A percentile compares a stretch with the other conserved stretches of the same genome.
These are phyloP conservation scores for Diaporthe capsici DNA, from an alignment of 2,329 filamentous ascomycete genomes.

Conservation along the genomic window DNA sequence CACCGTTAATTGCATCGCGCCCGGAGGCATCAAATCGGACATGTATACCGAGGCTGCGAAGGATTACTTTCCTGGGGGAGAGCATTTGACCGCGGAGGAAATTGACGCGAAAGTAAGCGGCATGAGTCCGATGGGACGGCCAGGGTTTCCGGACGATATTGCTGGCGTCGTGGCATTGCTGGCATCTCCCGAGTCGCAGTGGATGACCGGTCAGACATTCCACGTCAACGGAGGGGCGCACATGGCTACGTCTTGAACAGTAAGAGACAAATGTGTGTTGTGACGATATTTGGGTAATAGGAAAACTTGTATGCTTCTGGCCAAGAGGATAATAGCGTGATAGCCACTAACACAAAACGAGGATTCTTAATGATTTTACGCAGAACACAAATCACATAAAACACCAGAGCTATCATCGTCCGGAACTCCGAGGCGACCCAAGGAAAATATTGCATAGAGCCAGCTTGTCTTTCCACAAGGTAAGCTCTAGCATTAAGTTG, in stretches of 20 bases:
- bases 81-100: slow-evolving; percentile 32
- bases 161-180: slow-evolving; percentile 55
- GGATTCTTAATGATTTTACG: too few species aligned
- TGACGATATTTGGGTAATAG: too few species aligned
- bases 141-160: slow-evolving; percentile 44
- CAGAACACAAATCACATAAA: too few species aligned
- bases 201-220: slow-evolving; percentile 43
- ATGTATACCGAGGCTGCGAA: slow-evolving; percentile 37
- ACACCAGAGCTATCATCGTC: too few species aligned
- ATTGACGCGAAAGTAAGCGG: slow-evolving; percentile 35
- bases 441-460: too few species aligned
- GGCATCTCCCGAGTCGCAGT: slow-evolving; percentile 48
- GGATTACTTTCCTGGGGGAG: slow-evolving; percentile 39
- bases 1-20: slow-evolving; percentile 45
- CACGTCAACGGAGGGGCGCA: slow-evolving; percentile 42
- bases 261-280: background rate
- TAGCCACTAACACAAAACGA: too few species aligned
- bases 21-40: slow-evolving; percentile 40
- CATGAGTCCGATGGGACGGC: slow-evolving; percentile 33
- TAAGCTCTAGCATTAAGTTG: too few species aligned
- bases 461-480: too few species aligned
- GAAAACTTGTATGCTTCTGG: too few species aligned
- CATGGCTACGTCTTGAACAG: slow-evolving; percentile 33
- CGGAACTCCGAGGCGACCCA: too few species aligned
- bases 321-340: too few species aligned